Base-by-base conservation (phyloP, 2,329 filamentous ascomycete species). In the Decorospora gaudefroyi region DNA sequence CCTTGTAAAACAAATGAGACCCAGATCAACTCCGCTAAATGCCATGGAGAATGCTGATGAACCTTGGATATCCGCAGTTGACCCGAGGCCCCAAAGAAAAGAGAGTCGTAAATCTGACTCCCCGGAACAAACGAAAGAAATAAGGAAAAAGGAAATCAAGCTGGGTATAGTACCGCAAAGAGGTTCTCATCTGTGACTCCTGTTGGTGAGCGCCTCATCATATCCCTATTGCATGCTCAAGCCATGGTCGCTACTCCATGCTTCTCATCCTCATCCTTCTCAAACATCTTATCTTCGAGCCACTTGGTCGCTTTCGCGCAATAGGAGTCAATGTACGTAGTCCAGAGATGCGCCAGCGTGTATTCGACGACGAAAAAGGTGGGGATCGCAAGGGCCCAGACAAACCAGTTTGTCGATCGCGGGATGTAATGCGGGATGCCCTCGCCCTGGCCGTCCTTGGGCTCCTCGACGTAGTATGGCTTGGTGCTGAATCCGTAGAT, bases 401-500 rank as follows among this genome's bases (percentile, higher is more conserved):
- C 54, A 19, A 64, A 50, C 53, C 68, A 66, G 4, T 71, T 65
- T 3, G 64, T 59, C 6, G 70, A 70, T 16, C 74, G 64, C 1
- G 66, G 68, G 12, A 79, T 60, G 65, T 69, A 79, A 34, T 74
- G 69, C 28, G 67, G 67, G 16, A 74, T 65, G 6, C 55, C 49
- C 13, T 73, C 67, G 2, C 68, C 68, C 29, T 60, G 47, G 10
- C 59, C 59, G 19, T 73, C 64, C 9, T 76, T 74, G 39, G 72
- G 68, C 33, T 65, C 60, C 33, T 69, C 68, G 8, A 65, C 51
- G 30, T 54, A 49, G 66, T 72, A 76, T 2, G 74, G 72, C 47
- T 75, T 65, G 17, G 72, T 72, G 33, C 68, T 73, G 46, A 77
- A 76, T 22, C 77, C 77, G 51, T 79, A 80, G 5, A 79, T 71